These are phyloP conservation scores for Elsinoe batatas DNA, from an alignment of 2,329 filamentous ascomycete genomes.

Conservation along the genomic window DNA sequence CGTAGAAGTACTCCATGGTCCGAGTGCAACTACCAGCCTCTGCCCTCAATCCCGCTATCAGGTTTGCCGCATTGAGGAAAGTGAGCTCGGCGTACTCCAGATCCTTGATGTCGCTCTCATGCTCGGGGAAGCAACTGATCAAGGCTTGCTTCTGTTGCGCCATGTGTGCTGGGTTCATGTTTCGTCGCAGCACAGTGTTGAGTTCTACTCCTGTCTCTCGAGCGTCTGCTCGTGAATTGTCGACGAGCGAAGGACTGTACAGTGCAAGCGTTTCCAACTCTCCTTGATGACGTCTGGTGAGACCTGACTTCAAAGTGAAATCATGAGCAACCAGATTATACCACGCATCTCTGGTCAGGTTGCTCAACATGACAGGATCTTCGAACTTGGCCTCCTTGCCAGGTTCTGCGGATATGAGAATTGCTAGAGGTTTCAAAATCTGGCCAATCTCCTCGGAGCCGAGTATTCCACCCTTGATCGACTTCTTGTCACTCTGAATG, in stretches of 20 bases:
- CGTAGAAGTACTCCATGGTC: constrained; percentile 84
- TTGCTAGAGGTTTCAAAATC: constrained; percentile 75
- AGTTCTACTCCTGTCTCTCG: constrained; percentile 94
- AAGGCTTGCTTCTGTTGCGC: constrained; percentile 72
- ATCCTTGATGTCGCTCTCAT: constrained; percentile 66
- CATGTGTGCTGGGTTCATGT: constrained; percentile 69
- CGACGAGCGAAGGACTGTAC: constrained; percentile 76
- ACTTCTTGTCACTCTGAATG: constrained; percentile 50
- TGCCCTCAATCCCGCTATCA: constrained; percentile 81
- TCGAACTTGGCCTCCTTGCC: constrained; percentile 39
- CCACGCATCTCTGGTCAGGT: constrained; percentile 79
- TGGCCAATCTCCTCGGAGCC: constrained; percentile 81
- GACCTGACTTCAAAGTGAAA: constrained; percentile 64
- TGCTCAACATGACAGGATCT: constrained; percentile 34
- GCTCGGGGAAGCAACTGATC: constrained; percentile 61
- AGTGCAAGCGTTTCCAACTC: constrained; percentile 78
- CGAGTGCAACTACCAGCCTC: constrained; percentile 83
- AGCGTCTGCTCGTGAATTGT: constrained; percentile 79
- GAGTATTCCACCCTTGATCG: constrained; percentile 57
- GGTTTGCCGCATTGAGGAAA: constrained; percentile 80
- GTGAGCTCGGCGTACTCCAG: constrained; percentile 85
- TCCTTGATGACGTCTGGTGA: constrained; percentile 60
- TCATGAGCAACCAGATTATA: constrained; percentile 96
- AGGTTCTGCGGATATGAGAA: constrained; percentile 61
- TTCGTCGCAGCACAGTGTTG: constrained; percentile 82